Conservation (phyloP, 345 rosid species). For the Luvunga scandens region DNA sequence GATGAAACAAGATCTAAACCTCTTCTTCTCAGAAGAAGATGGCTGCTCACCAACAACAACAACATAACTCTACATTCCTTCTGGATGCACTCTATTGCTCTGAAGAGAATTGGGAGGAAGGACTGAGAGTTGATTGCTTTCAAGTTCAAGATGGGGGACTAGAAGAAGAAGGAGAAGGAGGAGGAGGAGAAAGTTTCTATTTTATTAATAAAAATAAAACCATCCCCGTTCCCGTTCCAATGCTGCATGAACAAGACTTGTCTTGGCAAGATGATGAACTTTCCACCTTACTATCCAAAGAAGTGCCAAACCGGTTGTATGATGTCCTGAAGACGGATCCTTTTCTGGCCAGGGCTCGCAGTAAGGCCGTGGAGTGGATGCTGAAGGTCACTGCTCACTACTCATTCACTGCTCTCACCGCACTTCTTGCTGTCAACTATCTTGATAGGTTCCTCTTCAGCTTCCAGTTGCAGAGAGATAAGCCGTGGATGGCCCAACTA, state of each 20-base stretch:
- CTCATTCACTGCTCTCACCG: constrained; percentile 54
- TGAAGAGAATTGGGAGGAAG: constrained; percentile 55
- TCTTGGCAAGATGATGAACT: constrained; percentile 66
- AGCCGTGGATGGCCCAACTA: constrained; percentile 69
- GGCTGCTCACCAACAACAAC: constrained; percentile 22
- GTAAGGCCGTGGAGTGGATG: constrained; percentile 54
- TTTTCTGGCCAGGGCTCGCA: constrained; percentile 38
- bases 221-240: neutral
- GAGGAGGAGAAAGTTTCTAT: constrained; percentile 7
- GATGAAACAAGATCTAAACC: constrained; percentile 38
- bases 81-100: constrained; percentile 54
- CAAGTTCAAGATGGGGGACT: neutral
- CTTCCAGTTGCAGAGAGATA: constrained; percentile 36
- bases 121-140: constrained; percentile 14
- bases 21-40: constrained; percentile 54
- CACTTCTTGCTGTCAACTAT: constrained; percentile 65
- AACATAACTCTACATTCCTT: constrained; percentile 24
- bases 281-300: constrained; percentile 37
- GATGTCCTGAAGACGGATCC: constrained; percentile 23
- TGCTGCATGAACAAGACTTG: constrained; percentile 41
- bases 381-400: constrained; percentile 45
- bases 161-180: neutral
- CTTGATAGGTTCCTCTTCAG: constrained; percentile 58
- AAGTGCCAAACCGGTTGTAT: constrained; percentile 36
- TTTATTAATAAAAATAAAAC: constrained; percentile 1